A percentile compares a stretch with the other conserved stretches of the same genome.
Evolutionary conservation across 192 early-diverging fungal species (phyloP).

Genomic region (Coemansia sp.): DNA sequence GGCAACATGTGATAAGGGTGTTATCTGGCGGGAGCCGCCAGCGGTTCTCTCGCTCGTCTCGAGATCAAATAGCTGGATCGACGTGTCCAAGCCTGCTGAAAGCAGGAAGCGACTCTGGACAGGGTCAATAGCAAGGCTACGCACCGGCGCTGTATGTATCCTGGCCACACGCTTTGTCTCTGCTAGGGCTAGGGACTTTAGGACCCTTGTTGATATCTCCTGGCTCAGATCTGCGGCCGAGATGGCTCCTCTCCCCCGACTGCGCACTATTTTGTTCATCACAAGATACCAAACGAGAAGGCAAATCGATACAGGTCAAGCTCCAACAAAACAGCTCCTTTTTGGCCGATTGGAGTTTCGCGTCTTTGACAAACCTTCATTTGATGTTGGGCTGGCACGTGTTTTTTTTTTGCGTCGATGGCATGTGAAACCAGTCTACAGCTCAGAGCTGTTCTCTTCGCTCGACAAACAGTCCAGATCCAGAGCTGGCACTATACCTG

Average conservation of each 20-base stretch:
- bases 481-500: too few species aligned
- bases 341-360: background rate
- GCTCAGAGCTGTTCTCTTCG: background rate
- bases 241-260: conserved; percentile 16
- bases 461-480: background rate
- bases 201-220: conserved; percentile 16
- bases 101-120: conserved; percentile 34
- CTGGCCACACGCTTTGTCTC: conserved; percentile 37
- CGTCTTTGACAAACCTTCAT: too few species aligned
- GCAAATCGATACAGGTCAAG: background rate
- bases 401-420: background rate
- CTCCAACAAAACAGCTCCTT: background rate
- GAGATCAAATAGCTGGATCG: conserved; percentile 51
- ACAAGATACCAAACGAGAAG: background rate
- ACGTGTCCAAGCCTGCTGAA: conserved; percentile 37
- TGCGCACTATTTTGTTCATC: conserved; percentile 23
- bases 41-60: conserved; percentile 5
- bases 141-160: conserved; percentile 32
- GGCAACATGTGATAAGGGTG: conserved; percentile 14
- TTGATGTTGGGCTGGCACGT: background rate
- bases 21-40: conserved; percentile 16
- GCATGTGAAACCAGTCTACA: background rate
- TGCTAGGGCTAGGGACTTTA: conserved; percentile 22
- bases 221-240: conserved; percentile 7
- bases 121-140: conserved; percentile 41